These are phyloP conservation scores for Ceratocystis alfenasii DNA, from an alignment of 2,329 filamentous ascomycete genomes.

Conservation along the genomic window DNA sequence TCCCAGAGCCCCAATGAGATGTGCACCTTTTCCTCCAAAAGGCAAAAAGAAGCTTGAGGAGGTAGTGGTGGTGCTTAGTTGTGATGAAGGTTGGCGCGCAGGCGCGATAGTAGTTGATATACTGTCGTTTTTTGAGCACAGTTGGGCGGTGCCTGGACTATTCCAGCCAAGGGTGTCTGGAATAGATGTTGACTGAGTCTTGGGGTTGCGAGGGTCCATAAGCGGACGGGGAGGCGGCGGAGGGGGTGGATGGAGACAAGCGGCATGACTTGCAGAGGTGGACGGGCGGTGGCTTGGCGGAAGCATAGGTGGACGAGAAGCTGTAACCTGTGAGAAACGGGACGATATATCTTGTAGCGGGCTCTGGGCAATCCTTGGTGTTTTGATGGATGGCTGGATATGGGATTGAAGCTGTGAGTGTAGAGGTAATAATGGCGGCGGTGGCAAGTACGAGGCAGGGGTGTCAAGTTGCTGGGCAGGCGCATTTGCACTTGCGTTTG, in stretches of 20 bases:
- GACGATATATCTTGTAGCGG: slow-evolving; percentile 37
- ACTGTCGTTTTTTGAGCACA: slow-evolving; percentile 12
- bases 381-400: slow-evolving; percentile 31
- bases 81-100: slow-evolving; percentile 42
- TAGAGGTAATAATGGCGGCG: slow-evolving; percentile 37
- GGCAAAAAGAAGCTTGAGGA: slow-evolving; percentile 41
- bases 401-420: slow-evolving; percentile 27
- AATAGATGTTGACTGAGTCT: slow-evolving; percentile 33
- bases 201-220: slow-evolving; percentile 24
- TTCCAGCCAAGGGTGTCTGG: slow-evolving; percentile 47
- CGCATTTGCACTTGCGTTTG: neutral
- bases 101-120: slow-evolving; percentile 31
- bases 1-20: slow-evolving; percentile 38
- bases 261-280: neutral
- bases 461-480: slow-evolving; percentile 22
- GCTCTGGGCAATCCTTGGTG: slow-evolving; percentile 24
- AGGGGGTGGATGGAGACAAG: neutral
- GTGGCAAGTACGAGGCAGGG: slow-evolving; percentile 23
- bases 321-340: slow-evolving; percentile 29
- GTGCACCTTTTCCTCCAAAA: slow-evolving; percentile 44
- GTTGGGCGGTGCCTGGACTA: slow-evolving; percentile 30
- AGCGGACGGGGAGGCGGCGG: neutral
- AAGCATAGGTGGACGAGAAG: neutral
- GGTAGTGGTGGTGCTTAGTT: slow-evolving; percentile 41
- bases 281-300: neutral